A percentile compares a stretch with the other conserved stretches of the same genome.
phyloP scores from a whole-genome alignment of 225 moss, liverwort and hornwort species.

The Takakia lepidozioides region DNA sequence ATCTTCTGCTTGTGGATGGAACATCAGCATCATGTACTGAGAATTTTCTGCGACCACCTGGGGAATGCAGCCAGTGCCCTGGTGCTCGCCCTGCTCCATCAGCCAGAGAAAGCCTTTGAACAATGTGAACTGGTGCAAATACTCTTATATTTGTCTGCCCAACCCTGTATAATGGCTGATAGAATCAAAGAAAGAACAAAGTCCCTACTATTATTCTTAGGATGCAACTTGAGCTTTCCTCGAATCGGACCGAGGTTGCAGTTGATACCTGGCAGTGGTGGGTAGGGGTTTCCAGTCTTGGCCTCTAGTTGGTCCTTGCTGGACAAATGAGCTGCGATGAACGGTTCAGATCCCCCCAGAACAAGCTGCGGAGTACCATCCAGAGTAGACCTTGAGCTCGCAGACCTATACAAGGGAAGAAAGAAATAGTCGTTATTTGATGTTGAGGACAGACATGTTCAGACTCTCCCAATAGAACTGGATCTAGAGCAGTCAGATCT shows the following conservation, averaged over 20 bases:
- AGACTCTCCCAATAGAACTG: too few relatives aligned
- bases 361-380: neutral
- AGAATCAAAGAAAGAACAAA: too few relatives aligned
- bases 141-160: too few relatives aligned
- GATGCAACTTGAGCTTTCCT: too few relatives aligned
- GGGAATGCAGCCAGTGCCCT: neutral
- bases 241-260: too few relatives aligned
- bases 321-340: neutral
- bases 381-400: conserved; percentile 4
- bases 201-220: too few relatives aligned
- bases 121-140: too few relatives aligned
- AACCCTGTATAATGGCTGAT: too few relatives aligned
- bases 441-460: too few relatives aligned
- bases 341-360: neutral
- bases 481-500: too few relatives aligned
- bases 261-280: neutral
- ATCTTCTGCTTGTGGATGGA: neutral
- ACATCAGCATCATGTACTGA: too few relatives aligned
- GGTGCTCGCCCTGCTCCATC: neutral
- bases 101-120: neutral
- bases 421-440: too few relatives aligned
- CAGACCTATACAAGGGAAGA: conserved; percentile 1
- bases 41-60: neutral
- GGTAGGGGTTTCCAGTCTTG: conserved; percentile 1
- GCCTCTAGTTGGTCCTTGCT: neutral